These are phyloP conservation scores for Sporothrix pallida DNA, from an alignment of 2,329 filamentous ascomycete species.

Conservation along the genomic window DNA sequence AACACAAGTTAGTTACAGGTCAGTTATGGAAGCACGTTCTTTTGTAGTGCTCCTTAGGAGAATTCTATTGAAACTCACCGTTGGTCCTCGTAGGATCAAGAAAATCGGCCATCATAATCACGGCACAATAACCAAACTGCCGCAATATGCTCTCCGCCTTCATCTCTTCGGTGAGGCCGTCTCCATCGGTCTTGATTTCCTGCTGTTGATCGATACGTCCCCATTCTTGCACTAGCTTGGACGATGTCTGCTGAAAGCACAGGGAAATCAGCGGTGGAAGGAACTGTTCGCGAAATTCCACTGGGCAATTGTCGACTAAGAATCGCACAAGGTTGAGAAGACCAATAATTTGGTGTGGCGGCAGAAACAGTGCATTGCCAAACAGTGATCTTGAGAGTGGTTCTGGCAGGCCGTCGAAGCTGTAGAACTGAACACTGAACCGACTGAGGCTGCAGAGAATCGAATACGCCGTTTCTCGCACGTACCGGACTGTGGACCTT, in stretches of 20 bases:
- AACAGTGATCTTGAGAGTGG: slow-evolving; percentile 86
- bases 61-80: slow-evolving; percentile 48
- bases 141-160: slow-evolving; percentile 94
- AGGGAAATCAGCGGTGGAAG: slow-evolving; percentile 81
- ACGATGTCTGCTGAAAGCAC: slow-evolving; percentile 84
- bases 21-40: neutral
- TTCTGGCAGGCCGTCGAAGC: slow-evolving; percentile 80
- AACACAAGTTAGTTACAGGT: neutral
- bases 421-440: slow-evolving; percentile 86
- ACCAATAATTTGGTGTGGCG: slow-evolving; percentile 93
- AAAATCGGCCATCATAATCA: slow-evolving; percentile 88
- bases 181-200: slow-evolving; percentile 67
- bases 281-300: slow-evolving; percentile 76
- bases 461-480: slow-evolving; percentile 91
- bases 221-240: slow-evolving; percentile 89
- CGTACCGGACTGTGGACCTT: slow-evolving; percentile 83
- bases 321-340: slow-evolving; percentile 86
- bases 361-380: slow-evolving; percentile 78
- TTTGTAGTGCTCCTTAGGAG: neutral
- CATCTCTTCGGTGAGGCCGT: slow-evolving; percentile 93
- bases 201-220: slow-evolving; percentile 71
- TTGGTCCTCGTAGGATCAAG: slow-evolving; percentile 73
- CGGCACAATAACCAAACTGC: slow-evolving; percentile 88
- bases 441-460: slow-evolving; percentile 93
- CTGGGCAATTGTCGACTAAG: slow-evolving; percentile 89